Percentiles rank a stretch among this genome's conserved stretches.
These are phyloP conservation scores for Oemleria cerasiformis DNA, from an alignment of 306 rosid genomes.

Conservation along the genomic window DNA sequence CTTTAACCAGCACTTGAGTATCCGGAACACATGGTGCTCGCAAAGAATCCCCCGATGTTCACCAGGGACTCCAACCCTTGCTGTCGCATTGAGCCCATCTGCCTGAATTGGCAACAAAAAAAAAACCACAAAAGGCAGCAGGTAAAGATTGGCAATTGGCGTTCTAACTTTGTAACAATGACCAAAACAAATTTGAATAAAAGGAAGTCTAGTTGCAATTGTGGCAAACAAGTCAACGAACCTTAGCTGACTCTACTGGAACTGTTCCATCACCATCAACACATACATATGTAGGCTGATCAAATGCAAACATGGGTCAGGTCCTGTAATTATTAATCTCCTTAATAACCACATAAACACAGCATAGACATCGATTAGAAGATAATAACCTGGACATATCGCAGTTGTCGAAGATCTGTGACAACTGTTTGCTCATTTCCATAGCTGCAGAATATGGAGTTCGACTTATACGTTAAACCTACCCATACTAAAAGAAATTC, in stretches of 20 bases:
- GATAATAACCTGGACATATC: slow-evolving; percentile 52
- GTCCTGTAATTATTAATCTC: neutral
- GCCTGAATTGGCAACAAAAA: slow-evolving; percentile 44
- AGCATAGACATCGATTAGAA: neutral
- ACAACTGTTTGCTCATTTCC: slow-evolving; percentile 72
- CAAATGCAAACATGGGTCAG: slow-evolving; percentile 18
- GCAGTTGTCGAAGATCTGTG: slow-evolving; percentile 60
- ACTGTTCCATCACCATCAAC: slow-evolving; percentile 98
- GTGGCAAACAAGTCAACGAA: slow-evolving; percentile 20
- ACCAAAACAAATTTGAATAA: neutral
- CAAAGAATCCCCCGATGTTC: slow-evolving; percentile 85
- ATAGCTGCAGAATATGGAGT: slow-evolving; percentile 57
- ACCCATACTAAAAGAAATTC: neutral
- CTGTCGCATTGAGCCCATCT: slow-evolving; percentile 87
- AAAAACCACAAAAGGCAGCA: neutral
- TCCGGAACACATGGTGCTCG: slow-evolving; percentile 81
- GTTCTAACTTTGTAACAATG: neutral
- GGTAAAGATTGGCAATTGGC: neutral
- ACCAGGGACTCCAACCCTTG: slow-evolving; percentile 88
- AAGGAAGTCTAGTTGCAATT: neutral
- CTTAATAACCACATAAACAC: slow-evolving; percentile 13
- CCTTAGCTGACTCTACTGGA: slow-evolving; percentile 91
- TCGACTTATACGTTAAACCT: slow-evolving; percentile 8
- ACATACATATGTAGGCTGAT: slow-evolving; percentile 64
- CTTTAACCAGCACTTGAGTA: slow-evolving; percentile 86